Conservation (phyloP, 805 yeast genomes). For the Candida yuanshanica region DNA sequence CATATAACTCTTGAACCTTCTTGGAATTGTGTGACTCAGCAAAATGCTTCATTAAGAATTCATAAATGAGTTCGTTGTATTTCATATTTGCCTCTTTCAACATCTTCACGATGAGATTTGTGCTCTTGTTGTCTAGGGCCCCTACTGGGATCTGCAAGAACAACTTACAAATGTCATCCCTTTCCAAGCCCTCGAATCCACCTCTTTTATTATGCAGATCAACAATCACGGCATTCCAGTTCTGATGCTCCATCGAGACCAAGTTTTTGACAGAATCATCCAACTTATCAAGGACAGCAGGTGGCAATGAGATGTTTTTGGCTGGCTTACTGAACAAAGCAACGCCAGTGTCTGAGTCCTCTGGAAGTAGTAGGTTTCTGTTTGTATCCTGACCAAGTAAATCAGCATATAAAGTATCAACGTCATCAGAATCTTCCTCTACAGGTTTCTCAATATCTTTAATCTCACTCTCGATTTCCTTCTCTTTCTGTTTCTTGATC, state of each 20-base stretch:
- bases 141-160: slow-evolving; percentile 33
- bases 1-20: slow-evolving; percentile 29
- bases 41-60: slow-evolving; percentile 32
- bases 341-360: background rate
- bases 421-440: slow-evolving; percentile 17
- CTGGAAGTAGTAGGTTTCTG: slow-evolving; percentile 1
- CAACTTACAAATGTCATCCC: slow-evolving; percentile 29
- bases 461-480: slow-evolving; percentile 11
- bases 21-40: slow-evolving; percentile 23
- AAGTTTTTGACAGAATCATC: slow-evolving; percentile 38
- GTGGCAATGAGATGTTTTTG: slow-evolving; percentile 27
- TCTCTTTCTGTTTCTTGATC: slow-evolving; percentile 12
- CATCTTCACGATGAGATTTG: slow-evolving; percentile 28
- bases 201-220: slow-evolving; percentile 21
- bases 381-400: slow-evolving; percentile 3
- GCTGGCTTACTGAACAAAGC: slow-evolving; percentile 23
- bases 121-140: slow-evolving; percentile 21
- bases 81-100: slow-evolving; percentile 26
- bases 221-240: slow-evolving; percentile 35
- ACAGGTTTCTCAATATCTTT: slow-evolving; percentile 7
- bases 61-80: slow-evolving; percentile 27
- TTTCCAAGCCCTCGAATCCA: slow-evolving; percentile 30
- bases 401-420: slow-evolving; percentile 16
- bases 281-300: slow-evolving; percentile 29
- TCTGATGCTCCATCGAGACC: slow-evolving; percentile 34